These are phyloP conservation scores for Didymella sp. DNA, from an alignment of 2,329 filamentous ascomycete genomes.

Conservation along the genomic window DNA sequence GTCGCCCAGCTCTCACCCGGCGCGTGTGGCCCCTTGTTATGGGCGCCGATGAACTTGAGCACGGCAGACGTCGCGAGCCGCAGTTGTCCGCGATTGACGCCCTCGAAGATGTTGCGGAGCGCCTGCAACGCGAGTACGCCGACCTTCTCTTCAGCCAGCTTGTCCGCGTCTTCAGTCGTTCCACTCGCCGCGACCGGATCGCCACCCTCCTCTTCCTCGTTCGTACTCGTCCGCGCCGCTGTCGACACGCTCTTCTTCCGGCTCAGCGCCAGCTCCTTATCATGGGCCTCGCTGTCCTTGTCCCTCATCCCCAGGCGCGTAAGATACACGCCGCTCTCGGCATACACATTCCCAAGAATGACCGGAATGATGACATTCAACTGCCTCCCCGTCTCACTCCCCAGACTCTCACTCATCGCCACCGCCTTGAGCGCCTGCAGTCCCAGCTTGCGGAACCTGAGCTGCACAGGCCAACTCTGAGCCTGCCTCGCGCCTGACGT, in stretches of 20 bases:
- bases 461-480: slow-evolving; percentile 73
- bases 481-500: slow-evolving; percentile 43
- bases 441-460: slow-evolving; percentile 65
- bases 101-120: slow-evolving; percentile 82
- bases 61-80: slow-evolving; percentile 76
- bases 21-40: slow-evolving; percentile 39
- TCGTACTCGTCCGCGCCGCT: slow-evolving; percentile 63
- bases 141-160: slow-evolving; percentile 86
- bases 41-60: slow-evolving; percentile 70
- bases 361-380: slow-evolving; percentile 81
- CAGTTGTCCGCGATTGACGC: slow-evolving; percentile 82
- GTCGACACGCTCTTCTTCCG: slow-evolving; percentile 82
- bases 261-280: slow-evolving; percentile 67
- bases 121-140: slow-evolving; percentile 84
- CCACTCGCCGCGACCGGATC: slow-evolving; percentile 73
- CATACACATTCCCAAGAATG: slow-evolving; percentile 85
- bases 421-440: slow-evolving; percentile 77
- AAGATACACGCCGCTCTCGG: slow-evolving; percentile 73
- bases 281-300: slow-evolving; percentile 68
- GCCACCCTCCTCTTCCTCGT: slow-evolving; percentile 70
- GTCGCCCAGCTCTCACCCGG: slow-evolving; percentile 75
- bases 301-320: slow-evolving; percentile 71
- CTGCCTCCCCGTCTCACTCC: slow-evolving; percentile 76
- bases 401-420: slow-evolving; percentile 78
- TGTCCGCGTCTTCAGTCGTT: slow-evolving; percentile 86